Evolutionary conservation across 2,329 filamentous ascomycete species (phyloP).

Genomic region (Rachicladosporium sp.): DNA sequence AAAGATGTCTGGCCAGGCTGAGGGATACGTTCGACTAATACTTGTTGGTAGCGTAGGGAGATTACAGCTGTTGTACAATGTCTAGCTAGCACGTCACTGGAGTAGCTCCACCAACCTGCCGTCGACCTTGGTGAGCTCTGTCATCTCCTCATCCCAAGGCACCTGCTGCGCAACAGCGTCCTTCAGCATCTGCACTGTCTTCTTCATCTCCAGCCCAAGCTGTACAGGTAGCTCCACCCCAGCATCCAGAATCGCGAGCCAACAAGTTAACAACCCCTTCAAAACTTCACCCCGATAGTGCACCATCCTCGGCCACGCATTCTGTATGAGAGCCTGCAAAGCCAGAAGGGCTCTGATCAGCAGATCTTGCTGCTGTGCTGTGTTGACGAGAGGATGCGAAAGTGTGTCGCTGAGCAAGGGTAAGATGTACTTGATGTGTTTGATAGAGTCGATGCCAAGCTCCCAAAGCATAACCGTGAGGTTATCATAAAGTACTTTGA

Average conservation of each 20-base stretch:
- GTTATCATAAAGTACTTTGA: slow-evolving; percentile 43
- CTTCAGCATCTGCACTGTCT: slow-evolving; percentile 14
- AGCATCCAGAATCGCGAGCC: slow-evolving; percentile 15
- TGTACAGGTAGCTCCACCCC: slow-evolving; percentile 13
- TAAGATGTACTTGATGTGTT: slow-evolving; percentile 58
- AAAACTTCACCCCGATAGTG: slow-evolving; percentile 53
- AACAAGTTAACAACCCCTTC: slow-evolving; percentile 38
- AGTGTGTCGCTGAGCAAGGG: slow-evolving; percentile 54
- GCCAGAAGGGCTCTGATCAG: slow-evolving; percentile 42
- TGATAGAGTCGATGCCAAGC: slow-evolving; percentile 51
- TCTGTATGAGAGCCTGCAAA: slow-evolving; percentile 46
- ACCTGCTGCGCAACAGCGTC: slow-evolving; percentile 14
- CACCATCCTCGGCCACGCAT: slow-evolving; percentile 57
- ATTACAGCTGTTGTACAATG: no score
- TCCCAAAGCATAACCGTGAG: slow-evolving; percentile 38
- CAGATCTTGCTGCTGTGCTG: slow-evolving; percentile 41
- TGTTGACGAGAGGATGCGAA: slow-evolving; percentile 50
- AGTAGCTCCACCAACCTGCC: slow-evolving; percentile 17
- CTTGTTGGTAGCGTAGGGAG: no score
- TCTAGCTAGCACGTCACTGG: no score
- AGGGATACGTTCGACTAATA: no score
- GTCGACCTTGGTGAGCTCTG: slow-evolving; percentile 18
- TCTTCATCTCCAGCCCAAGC: slow-evolving; percentile 10
- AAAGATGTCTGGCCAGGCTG: no score
- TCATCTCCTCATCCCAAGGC: slow-evolving; percentile 16